A percentile compares a stretch with the other conserved stretches of the same genome.
Conservation (phyloP, 208 protist species). For the Trypanosoma melophagium region DNA sequence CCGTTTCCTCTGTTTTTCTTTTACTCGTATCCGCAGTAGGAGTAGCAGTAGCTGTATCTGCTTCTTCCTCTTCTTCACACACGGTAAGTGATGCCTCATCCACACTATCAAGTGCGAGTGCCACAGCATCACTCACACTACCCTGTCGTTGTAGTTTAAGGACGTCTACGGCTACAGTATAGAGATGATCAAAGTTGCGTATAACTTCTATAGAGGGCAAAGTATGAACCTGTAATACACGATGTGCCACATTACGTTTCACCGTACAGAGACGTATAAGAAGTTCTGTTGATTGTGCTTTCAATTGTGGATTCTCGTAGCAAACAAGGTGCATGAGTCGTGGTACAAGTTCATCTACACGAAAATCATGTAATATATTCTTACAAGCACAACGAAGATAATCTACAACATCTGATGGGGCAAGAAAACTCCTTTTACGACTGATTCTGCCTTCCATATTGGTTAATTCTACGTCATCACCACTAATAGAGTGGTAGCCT, state of each 20-base stretch:
- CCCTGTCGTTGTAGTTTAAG: constrained; percentile 22
- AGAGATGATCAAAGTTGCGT: constrained; percentile 59
- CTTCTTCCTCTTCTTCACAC: no score
- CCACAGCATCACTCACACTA: constrained; percentile 32
- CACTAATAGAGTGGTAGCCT: background rate
- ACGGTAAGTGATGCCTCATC: constrained; percentile 10
- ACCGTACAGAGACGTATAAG: constrained; percentile 67
- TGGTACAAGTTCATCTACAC: constrained; percentile 49
- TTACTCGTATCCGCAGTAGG: background rate
- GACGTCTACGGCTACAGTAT: constrained; percentile 53
- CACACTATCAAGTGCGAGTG: constrained; percentile 30
- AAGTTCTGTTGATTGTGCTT: constrained; percentile 62
- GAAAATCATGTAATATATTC: constrained; percentile 38
- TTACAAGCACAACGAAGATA: constrained; percentile 43
- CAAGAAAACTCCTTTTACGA: background rate
- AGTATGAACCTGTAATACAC: constrained; percentile 67
- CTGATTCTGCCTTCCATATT: background rate
- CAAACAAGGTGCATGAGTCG: constrained; percentile 60
- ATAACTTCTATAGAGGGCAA: constrained; percentile 58
- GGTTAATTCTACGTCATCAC: background rate
- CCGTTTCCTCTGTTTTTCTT: background rate
- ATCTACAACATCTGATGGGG: constrained; percentile 31
- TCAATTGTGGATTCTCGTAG: constrained; percentile 53
- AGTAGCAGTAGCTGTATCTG: background rate
- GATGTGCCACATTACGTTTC: constrained; percentile 53